These are phyloP conservation scores for Chaetomium sp. DNA, from an alignment of 2,329 filamentous ascomycete species.

Conservation along the genomic window DNA sequence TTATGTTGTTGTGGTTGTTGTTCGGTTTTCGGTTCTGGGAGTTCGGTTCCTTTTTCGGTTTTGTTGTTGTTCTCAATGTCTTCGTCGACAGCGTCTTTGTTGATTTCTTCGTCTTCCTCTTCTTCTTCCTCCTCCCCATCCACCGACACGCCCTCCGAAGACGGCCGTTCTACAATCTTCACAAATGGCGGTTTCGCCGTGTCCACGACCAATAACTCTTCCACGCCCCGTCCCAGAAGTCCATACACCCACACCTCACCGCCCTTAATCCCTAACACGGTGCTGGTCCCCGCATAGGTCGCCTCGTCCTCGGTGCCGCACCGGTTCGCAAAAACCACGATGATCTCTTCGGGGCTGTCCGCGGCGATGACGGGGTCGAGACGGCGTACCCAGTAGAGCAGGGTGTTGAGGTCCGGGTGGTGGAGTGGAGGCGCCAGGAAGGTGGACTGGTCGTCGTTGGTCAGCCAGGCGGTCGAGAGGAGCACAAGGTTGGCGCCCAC, in stretches of 20 bases:
- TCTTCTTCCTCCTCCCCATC: background rate
- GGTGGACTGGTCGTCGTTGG: slow-evolving; percentile 38
- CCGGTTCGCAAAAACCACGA: slow-evolving; percentile 57
- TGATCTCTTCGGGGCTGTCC: slow-evolving; percentile 43
- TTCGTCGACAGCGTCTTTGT: background rate
- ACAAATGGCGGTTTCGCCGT: slow-evolving; percentile 33
- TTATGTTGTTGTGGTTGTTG: too few species aligned
- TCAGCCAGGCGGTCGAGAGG: slow-evolving; percentile 61
- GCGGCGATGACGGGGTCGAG: slow-evolving; percentile 48
- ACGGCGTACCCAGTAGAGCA: slow-evolving; percentile 59
- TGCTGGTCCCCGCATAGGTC: slow-evolving; percentile 59
- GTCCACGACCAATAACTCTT: slow-evolving; percentile 54
- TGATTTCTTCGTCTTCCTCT: background rate
- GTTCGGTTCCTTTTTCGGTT: too few species aligned
- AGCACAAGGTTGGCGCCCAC: slow-evolving; percentile 54
- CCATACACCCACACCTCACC: slow-evolving; percentile 56
- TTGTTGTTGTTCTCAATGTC: background rate
- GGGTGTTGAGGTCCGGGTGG: slow-evolving; percentile 54
- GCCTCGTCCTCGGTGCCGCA: slow-evolving; percentile 52
- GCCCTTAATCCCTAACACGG: slow-evolving; percentile 51
- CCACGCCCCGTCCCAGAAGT: slow-evolving; percentile 54
- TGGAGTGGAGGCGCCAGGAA: slow-evolving; percentile 34
- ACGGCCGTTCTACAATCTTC: slow-evolving; percentile 28
- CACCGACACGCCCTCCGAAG: too few species aligned
- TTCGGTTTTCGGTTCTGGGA: background rate